Conservation (phyloP, 2,329 filamentous ascomycete genomes). For the Ophiostoma sp. region DNA sequence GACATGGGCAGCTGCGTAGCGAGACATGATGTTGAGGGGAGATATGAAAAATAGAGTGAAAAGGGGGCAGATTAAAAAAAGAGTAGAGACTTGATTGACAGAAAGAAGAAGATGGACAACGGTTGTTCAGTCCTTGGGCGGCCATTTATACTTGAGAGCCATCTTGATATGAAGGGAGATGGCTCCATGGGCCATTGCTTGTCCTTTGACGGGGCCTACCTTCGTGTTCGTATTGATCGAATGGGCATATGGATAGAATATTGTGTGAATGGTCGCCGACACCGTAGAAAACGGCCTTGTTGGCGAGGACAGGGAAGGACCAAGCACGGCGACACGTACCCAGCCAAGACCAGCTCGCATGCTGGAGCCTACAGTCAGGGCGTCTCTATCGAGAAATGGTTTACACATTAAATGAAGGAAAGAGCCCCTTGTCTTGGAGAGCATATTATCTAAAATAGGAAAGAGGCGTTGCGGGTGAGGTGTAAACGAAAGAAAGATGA, state of each 20-base stretch:
- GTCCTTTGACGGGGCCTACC: neutral
- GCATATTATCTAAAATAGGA: neutral
- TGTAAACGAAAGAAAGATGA: neutral
- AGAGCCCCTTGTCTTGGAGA: neutral
- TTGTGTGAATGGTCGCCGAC: neutral
- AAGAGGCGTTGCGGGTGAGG: neutral
- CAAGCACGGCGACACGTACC: neutral
- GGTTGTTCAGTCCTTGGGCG: neutral
- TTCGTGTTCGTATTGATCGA: neutral
- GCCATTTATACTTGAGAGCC: neutral
- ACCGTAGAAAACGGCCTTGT: neutral
- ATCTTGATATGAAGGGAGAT: neutral
- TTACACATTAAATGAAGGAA: neutral
- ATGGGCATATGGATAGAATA: too few species aligned
- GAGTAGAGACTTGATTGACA: neutral
- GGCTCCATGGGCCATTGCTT: neutral
- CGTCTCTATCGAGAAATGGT: neutral
- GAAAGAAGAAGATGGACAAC: neutral
- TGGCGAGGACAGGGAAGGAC: neutral
- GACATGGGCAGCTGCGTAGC: constrained; percentile 30
- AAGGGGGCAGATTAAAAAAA: neutral
- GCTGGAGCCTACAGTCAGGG: neutral
- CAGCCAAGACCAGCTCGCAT: neutral
- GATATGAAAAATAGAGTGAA: neutral
- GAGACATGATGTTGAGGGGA: constrained; percentile 25